phyloP scores from a whole-genome alignment of 192 early-diverging fungal genomes.

The Backusella circina region DNA sequence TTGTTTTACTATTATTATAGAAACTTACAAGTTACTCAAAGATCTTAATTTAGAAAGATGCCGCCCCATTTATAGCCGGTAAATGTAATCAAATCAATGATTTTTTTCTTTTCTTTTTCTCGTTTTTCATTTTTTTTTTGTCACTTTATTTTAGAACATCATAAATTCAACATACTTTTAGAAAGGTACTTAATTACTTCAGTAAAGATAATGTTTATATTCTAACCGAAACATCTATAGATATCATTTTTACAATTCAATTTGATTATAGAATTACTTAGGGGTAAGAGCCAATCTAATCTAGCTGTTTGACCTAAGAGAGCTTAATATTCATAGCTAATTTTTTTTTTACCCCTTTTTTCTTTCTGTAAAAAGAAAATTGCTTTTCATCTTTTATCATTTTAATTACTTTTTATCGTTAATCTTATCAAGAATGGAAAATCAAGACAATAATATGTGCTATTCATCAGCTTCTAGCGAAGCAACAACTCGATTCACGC shows the following conservation, averaged over 20 bases:
- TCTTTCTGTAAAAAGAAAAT: background rate
- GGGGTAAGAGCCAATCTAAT: background rate
- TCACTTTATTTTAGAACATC: background rate
- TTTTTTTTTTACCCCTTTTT: background rate
- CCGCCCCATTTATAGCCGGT: background rate
- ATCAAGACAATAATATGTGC: background rate
- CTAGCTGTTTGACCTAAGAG: background rate
- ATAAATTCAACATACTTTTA: background rate
- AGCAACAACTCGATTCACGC: background rate
- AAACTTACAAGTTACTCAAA: background rate
- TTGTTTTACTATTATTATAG: background rate
- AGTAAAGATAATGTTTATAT: background rate
- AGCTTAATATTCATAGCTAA: background rate
- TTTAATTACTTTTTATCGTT: background rate
- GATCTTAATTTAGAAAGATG: background rate
- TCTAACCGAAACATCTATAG: background rate
- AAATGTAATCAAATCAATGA: conserved; percentile 2
- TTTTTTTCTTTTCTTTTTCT: background rate
- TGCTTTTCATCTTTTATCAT: background rate
- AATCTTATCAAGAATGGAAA: background rate
- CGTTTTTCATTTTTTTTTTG: background rate
- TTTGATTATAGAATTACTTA: background rate
- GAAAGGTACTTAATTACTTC: background rate
- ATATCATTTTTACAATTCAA: background rate
- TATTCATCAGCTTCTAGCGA: background rate